A percentile compares a stretch with the other conserved stretches of the same genome.
Evolutionary conservation across 148 eudicot genomes (phyloP).

Genomic region (Fagopyrum tataricum): DNA sequence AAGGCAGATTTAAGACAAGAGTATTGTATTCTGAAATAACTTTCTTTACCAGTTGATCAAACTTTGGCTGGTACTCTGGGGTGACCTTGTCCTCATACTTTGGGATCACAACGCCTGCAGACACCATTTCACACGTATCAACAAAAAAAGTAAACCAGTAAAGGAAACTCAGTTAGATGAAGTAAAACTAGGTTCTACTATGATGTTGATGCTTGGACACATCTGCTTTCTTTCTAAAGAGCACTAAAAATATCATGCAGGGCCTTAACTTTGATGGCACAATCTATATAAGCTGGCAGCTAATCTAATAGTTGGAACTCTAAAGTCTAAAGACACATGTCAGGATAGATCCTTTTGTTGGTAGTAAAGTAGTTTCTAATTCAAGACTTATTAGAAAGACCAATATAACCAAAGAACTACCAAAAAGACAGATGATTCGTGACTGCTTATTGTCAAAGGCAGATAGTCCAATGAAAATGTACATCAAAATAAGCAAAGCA

Average conservation of each 20-base stretch:
- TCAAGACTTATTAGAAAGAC: no score
- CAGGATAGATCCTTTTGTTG: background rate
- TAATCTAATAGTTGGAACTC: background rate
- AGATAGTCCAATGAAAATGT: background rate
- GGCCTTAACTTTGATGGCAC: background rate
- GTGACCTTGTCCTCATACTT: constrained; percentile 86
- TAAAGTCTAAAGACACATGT: background rate
- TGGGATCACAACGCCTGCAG: constrained; percentile 80
- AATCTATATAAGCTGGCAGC: background rate
- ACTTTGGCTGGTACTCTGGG: constrained; percentile 83
- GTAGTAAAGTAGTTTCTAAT: no score
- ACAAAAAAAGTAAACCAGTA: background rate
- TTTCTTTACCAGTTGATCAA: constrained; percentile 74
- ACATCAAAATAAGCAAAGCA: background rate
- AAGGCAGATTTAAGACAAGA: background rate
- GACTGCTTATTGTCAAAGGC: background rate
- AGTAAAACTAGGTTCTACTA: background rate
- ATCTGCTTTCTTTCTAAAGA: background rate
- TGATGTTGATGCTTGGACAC: background rate
- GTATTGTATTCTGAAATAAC: background rate
- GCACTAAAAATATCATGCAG: background rate
- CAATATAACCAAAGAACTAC: background rate
- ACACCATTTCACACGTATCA: background rate
- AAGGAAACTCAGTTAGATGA: background rate
- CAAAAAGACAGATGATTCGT: background rate